Evolutionary conservation across 1,284 basidiomycete species (phyloP), one percentile per base, ranked within the genome.

Genomic region (Boletus mariae): DNA sequence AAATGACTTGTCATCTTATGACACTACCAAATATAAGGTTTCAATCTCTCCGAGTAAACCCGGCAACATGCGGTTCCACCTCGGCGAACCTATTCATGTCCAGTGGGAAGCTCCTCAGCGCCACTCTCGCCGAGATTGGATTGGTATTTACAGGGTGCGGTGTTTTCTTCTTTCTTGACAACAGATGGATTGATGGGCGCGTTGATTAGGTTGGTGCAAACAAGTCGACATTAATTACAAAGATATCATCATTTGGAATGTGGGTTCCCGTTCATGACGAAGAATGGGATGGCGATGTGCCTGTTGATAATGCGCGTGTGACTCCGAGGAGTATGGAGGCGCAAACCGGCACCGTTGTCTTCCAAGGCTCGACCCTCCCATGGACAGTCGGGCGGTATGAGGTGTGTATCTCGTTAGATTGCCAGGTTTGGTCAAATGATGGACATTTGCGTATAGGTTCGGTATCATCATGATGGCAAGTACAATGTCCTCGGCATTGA

Each of bases 41-140:
- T 79, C 78, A 5, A 71, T 93, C 43, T 71, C 80, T 25, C 80
- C 84, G 5, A 82, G 79, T 59, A 63, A 69, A 50, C 61, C 75
- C 34, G 75, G 79, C 45, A 60, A 73, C n/a, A 70, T 72, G 56
- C 80, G 82, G 8, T 98, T 90, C 80, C 90, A 93, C 68, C 82
- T 98, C 43, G 96, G 96, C 32, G 92, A 98, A 69, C 85, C 90
- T 6, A 94, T 99, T 61, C 78, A 72, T 5, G 80, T 98, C 34
- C 80, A 82, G 42, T 99, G 95, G 95, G 83, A 84, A 49, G 95
- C 92, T 1, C 94, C 96, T 0, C 72, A 77, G 32, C 83, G 85
- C 54, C 96, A 98, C 67, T 96, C 94, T 13, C 80, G 92, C n/a
- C 84, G 87, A 61, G 96, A 99, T 70, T 99, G 96, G 97, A 91